These are phyloP conservation scores for Colletotrichum karsti DNA, from an alignment of 2,329 filamentous ascomycete genomes.

Conservation along the genomic window DNA sequence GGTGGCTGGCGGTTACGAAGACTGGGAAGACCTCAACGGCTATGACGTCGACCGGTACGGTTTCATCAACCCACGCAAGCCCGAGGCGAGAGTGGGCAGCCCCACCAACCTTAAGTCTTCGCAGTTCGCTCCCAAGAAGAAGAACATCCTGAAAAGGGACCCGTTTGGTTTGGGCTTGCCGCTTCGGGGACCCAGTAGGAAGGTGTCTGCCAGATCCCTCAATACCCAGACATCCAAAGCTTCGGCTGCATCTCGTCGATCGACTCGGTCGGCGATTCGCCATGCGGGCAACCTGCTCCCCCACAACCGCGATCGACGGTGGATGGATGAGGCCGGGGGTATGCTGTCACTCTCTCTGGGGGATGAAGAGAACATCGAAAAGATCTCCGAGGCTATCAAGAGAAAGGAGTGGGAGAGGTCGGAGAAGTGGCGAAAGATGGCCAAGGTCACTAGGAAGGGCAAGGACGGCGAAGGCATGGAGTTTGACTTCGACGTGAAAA, in stretches of 20 bases:
- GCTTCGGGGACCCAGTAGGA: constrained; percentile 55
- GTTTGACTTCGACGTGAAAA: constrained; percentile 82
- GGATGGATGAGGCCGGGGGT: constrained; percentile 72
- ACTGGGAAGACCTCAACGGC: constrained; percentile 72
- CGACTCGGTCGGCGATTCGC: constrained; percentile 63
- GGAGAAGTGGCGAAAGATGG: constrained; percentile 76
- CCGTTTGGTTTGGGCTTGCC: constrained; percentile 43
- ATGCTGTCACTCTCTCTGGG: constrained; percentile 70
- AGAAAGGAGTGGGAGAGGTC: constrained; percentile 70
- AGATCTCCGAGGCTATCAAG: constrained; percentile 63
- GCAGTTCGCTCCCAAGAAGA: constrained; percentile 54
- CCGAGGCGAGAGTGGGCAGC: constrained; percentile 49
- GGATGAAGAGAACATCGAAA: constrained; percentile 63
- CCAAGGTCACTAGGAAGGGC: constrained; percentile 61
- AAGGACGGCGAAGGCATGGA: constrained; percentile 65
- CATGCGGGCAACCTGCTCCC: constrained; percentile 68
- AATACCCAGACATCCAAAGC: constrained; percentile 64
- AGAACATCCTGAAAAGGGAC: constrained; percentile 54
- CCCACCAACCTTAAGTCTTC: constrained; percentile 51
- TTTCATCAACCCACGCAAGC: constrained; percentile 64
- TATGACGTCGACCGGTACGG: constrained; percentile 73
- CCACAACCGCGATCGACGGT: constrained; percentile 67
- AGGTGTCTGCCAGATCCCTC: constrained; percentile 66
- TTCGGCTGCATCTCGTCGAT: constrained; percentile 60
- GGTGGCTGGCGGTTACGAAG: constrained; percentile 68